Conservation (phyloP, 441 rosid species). For the Erodium moschatum region DNA sequence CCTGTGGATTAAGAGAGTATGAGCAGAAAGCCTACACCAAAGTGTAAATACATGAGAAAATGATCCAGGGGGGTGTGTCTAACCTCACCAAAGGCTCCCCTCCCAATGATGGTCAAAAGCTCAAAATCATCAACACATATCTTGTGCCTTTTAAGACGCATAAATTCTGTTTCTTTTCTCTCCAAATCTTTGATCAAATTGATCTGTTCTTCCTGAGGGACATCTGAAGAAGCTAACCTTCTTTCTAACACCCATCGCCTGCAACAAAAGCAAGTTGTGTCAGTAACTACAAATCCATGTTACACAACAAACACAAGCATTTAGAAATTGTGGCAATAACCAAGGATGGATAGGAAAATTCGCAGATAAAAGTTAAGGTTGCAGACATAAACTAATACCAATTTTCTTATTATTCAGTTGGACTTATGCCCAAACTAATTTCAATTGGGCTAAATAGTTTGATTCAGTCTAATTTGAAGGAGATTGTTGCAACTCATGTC, state of each 20-base stretch:
- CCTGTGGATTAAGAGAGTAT: slow-evolving; percentile 40
- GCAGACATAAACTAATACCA: background rate
- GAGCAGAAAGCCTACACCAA: slow-evolving; percentile 15
- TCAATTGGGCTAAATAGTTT: background rate
- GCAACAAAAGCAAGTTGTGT: slow-evolving; percentile 27
- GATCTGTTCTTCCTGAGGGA: slow-evolving; percentile 77
- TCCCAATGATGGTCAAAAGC: slow-evolving; percentile 82
- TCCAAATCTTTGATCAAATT: slow-evolving; percentile 81
- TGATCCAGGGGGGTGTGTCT: slow-evolving; percentile 17
- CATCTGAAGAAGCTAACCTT: slow-evolving; percentile 75
- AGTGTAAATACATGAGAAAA: slow-evolving; percentile 14
- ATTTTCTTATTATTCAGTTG: background rate
- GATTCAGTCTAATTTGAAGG: background rate
- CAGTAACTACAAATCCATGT: slow-evolving; percentile 10
- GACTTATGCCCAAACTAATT: background rate
- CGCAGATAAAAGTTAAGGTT: background rate
- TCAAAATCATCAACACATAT: slow-evolving; percentile 88
- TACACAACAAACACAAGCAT: background rate
- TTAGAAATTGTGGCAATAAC: slow-evolving; percentile 11
- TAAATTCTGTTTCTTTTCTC: slow-evolving; percentile 86
- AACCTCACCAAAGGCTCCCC: slow-evolving; percentile 97
- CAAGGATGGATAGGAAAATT: slow-evolving; percentile 13
- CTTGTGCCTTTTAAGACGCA: slow-evolving; percentile 88
- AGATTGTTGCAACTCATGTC: background rate
- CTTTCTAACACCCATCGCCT: slow-evolving; percentile 91